Base-by-base conservation (phyloP, 2,329 filamentous ascomycete genomes). In the Hypoxylon sp. region DNA sequence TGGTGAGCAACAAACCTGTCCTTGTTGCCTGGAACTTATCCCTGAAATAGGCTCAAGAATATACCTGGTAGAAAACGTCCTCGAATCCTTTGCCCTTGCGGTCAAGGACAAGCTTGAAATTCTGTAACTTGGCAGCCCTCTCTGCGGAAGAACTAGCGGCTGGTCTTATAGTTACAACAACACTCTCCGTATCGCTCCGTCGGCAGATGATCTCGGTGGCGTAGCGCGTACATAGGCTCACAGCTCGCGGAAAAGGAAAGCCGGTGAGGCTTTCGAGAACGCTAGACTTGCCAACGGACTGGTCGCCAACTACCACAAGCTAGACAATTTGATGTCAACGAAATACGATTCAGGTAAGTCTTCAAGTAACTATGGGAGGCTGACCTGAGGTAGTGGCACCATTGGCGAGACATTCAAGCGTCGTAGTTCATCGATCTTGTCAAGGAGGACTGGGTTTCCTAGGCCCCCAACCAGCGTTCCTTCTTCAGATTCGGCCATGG, bases 201-300 rank as follows among this genome's bases (percentile, higher is more conserved):
- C 32, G 18, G 26, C 42, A 63, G 8, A 65, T 70, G 44, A 73
- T 68, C 44, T 75, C 71, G 1, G 74, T 76, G 0, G 71, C 71
- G 49, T 73, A 72, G 6, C 73, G 71, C 7, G 74, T 76, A 53
- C 73, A 74, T 2, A 73, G 66, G 0, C 52, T 59, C 3, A 54
- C 63, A 2, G 61, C 72, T 1, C 70, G 61, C 0, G 71, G 72
- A 16, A 77, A 77, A 0, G 71, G 66, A 33, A 77, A 70, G 2
- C 72, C 73, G 1, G 69, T 75, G n/a, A 76, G 49, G 44, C 70
- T 92, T 76, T 92, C 90, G 67, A 92, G 78, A 56, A 92, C 88
- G 3, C 89, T 91, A 80, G 88, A 91, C 83, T 92, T 92, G 76
- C 90, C 90, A 71, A 89, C 91, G 6, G 89, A 92, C 75, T 92